phyloP scores from a whole-genome alignment of 305 asterid species.

The Fraxinus sp. region DNA sequence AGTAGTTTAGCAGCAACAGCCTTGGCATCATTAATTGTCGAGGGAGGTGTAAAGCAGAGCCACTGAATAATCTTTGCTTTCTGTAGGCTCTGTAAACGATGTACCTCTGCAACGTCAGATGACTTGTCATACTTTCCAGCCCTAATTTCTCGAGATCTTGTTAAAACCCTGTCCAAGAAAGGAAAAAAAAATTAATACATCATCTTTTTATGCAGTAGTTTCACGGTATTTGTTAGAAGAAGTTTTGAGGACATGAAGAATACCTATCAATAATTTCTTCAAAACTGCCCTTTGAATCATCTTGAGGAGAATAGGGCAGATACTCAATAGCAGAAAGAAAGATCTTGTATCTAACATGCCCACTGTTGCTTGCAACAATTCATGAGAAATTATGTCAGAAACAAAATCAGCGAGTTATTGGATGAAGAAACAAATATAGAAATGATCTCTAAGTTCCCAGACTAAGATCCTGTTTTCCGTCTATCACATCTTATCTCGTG shows the following conservation, averaged over 20 bases:
- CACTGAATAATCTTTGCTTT: constrained; percentile 97
- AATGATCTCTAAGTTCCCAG: constrained; percentile 9
- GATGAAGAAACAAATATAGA: constrained; percentile 5
- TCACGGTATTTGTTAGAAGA: not conserved
- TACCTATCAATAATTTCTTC: constrained; percentile 96
- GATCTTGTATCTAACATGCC: constrained; percentile 84
- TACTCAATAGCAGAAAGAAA: constrained; percentile 85
- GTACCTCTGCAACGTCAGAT: constrained; percentile 80
- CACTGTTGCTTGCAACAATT: constrained; percentile 48
- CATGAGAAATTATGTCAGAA: constrained; percentile 19
- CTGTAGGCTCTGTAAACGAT: constrained; percentile 82
- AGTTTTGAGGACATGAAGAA: constrained; percentile 26
- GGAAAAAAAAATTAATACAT: constrained; percentile 10
- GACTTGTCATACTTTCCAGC: constrained; percentile 50
- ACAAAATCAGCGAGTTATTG: constrained; percentile 17
- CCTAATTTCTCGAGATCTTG: constrained; percentile 77
- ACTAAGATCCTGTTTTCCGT: not conserved
- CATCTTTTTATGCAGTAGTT: constrained; percentile 19
- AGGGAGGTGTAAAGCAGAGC: constrained; percentile 99
- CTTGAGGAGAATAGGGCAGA: constrained; percentile 75
- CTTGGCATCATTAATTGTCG: constrained; percentile 71
- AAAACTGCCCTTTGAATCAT: constrained; percentile 73
- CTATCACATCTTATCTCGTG: constrained; percentile 7
- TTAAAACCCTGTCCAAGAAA: constrained; percentile 58
- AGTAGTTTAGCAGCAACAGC: constrained; percentile 70